A percentile compares a stretch with the other conserved stretches of the same genome.
These are phyloP conservation scores for Coccomyxa sp. DNA, from an alignment of 139 green algal species.

Conservation along the genomic window DNA sequence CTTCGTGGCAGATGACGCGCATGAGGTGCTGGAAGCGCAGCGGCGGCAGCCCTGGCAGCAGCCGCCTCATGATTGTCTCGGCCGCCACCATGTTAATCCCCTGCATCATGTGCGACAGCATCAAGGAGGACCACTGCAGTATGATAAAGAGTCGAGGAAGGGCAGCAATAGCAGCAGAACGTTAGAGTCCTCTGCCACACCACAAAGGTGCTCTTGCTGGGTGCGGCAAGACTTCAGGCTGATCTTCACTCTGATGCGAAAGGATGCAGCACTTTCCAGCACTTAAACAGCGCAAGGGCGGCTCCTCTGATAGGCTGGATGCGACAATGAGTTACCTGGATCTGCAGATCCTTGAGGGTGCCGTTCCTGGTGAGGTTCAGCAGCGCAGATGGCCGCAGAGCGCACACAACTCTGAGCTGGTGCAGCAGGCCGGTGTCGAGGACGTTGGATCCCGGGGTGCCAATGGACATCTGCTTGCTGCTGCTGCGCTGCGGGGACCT, in stretches of 20 bases:
- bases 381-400: slow-evolving; percentile 5
- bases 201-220: no score
- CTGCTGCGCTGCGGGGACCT: no score
- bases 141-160: slow-evolving; percentile 1
- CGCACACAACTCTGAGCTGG: slow-evolving; percentile 22
- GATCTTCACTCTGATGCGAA: no score
- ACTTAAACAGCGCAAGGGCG: no score
- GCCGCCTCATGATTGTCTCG: slow-evolving; percentile 28
- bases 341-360: no score
- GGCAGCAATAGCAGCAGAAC: background rate
- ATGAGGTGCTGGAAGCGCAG: slow-evolving; percentile 58
- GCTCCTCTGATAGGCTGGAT: no score
- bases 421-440: slow-evolving; percentile 40
- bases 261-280: no score
- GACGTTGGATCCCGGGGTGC: no score
- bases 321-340: no score
- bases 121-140: slow-evolving; percentile 7
- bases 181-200: background rate
- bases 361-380: slow-evolving; percentile 13
- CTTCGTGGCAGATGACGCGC: slow-evolving; percentile 13
- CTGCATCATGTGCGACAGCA: background rate
- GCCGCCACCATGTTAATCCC: slow-evolving; percentile 39
- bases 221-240: no score
- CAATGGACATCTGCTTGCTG: no score
- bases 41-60: slow-evolving; percentile 37